Evolutionary conservation across 2,329 filamentous ascomycete genomes (phyloP).

Genomic region (Mycosphaerella sp.): DNA sequence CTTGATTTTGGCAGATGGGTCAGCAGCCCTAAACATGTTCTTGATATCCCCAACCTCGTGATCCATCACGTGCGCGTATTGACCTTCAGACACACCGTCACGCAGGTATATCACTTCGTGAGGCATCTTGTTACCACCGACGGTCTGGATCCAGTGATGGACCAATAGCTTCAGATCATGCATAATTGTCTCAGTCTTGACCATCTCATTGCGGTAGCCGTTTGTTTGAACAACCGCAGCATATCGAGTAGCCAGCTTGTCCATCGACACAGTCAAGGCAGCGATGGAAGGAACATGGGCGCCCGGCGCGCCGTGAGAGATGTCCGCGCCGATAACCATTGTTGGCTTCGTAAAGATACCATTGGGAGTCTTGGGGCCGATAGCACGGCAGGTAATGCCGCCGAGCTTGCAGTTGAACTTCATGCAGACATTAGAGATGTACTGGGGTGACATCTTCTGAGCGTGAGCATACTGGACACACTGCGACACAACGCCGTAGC

Average conservation of each 20-base stretch:
- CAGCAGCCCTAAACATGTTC: constrained; percentile 34
- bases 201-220: constrained; percentile 72
- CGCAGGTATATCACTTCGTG: constrained; percentile 84
- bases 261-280: constrained; percentile 75
- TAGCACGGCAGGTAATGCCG: constrained; percentile 59
- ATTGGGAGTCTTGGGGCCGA: constrained; percentile 33
- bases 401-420: constrained; percentile 97
- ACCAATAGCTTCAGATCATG: constrained; percentile 60
- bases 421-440: constrained; percentile 90
- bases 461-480: constrained; percentile 69
- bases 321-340: constrained; percentile 84
- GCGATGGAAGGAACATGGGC: constrained; percentile 65
- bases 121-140: constrained; percentile 52
- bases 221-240: constrained; percentile 76
- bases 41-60: constrained; percentile 72
- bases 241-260: constrained; percentile 66
- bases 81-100: constrained; percentile 83
- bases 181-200: constrained; percentile 57
- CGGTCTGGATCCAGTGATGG: constrained; percentile 54
- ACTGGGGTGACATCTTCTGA: constrained; percentile 64
- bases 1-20: constrained; percentile 47
- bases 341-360: constrained; percentile 49
- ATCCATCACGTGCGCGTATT: constrained; percentile 72
- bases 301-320: constrained; percentile 75
- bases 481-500: constrained; percentile 76